Base-by-base conservation (phyloP, 148 eudicot genomes). In the Camellia sinensis region DNA sequence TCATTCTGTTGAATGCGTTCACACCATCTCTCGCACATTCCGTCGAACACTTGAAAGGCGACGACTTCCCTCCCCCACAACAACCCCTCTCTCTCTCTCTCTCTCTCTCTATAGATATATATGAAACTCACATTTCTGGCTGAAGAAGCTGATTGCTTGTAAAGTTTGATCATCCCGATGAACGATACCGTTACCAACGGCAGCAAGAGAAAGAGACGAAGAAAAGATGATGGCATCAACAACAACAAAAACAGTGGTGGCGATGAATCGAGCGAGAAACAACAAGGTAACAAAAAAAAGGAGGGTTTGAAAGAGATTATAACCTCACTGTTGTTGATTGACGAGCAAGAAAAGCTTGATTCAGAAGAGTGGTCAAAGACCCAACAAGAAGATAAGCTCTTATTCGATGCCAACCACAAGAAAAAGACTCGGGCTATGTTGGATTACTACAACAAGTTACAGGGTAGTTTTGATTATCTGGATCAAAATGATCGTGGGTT, bases 311-410 rank as follows among this genome's bases (percentile, higher is more conserved):
- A 86, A 73, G 91, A 93, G 82, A 88, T 88, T 60, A 80, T 93
- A n/a, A 88, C 93, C 3, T 87, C 94, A 4, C 74, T 89, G 73
- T 21, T 89, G 14, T 64, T 92, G 73, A 72, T 90, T 22, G 93
- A 90, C 40, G 93, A 92, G 57, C 90, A 92, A 57, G 90, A 91
- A 71, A 89, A 87, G 80, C 54, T 76, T 45, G 92, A 91, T 9
- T 74, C 83, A 11, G 82, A 85, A 19, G 92, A 92, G 37, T 72
- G 82, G 80, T 84, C 82, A 0, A 78, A 80, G 60, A 78, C 80
- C 63, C 46, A 80, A 6, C 57, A 63, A 5, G 77, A 90, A 67
- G 92, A 90, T 19, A 87, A 79, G 82, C 52, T 68, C 3, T 45
- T 79, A 44, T 67, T 92, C 43, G 90, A 92, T 1, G 83, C 79